Evolutionary conservation across 306 rosid genomes (phyloP).

Genomic region (Albizia julibrissin): DNA sequence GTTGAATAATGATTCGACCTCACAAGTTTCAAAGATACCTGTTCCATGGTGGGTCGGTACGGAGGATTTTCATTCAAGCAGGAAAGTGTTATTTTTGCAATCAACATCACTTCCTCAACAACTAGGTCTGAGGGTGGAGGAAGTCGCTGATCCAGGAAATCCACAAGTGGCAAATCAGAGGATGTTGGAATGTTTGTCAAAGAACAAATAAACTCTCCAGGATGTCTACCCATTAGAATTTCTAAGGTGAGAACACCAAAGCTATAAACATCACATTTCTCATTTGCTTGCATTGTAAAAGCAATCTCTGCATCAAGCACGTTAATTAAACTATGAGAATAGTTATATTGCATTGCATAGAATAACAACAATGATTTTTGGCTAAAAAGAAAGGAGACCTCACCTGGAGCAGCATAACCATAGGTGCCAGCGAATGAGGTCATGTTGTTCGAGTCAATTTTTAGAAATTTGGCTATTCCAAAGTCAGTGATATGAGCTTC

Average conservation of each 20-base stretch:
- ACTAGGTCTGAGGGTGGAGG: background rate
- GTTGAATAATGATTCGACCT: no score
- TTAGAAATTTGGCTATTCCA: slow-evolving; percentile 18
- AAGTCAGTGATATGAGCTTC: background rate
- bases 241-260: background rate
- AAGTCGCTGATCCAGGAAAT: no score
- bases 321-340: background rate
- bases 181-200: no score
- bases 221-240: background rate
- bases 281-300: background rate
- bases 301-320: background rate
- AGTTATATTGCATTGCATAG: background rate
- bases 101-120: background rate
- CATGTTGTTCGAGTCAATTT: slow-evolving; percentile 2
- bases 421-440: slow-evolving; percentile 25
- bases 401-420: slow-evolving; percentile 28
- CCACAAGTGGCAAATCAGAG: no score
- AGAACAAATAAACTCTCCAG: no score
- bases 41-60: background rate
- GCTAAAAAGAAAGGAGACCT: background rate
- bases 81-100: background rate
- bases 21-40: background rate
- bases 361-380: background rate
- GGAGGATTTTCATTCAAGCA: background rate
- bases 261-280: background rate